Base-by-base conservation (phyloP, 371 early-diverging fungal genomes). In the Fennellomyces sp. region DNA sequence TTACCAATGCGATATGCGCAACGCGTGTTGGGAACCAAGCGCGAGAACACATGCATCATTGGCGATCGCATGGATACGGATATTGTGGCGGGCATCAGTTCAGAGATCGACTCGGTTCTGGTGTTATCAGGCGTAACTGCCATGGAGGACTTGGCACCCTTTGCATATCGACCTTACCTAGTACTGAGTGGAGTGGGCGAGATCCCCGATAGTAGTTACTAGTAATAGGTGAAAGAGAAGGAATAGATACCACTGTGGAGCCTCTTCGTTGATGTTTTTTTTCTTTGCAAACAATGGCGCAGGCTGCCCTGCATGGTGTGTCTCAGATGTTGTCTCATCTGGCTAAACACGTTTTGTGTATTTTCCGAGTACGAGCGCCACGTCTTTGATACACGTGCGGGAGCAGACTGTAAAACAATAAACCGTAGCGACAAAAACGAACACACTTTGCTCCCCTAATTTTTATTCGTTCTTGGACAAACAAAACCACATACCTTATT, bases 41-140 rank as follows among this genome's bases (percentile, higher is more conserved):
- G 77, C 57, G 86, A 86, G 52, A n/a, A n/a, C n/a, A 86, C 84
- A 0, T 86, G 86, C 66, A 86, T 88, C 33, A 80, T 88, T 64
- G 88, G 88, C 61, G 87, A 88, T 63, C 81, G 88, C 52, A 85
- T 88, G 85, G 87, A 88, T 67, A 88, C 87, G 36, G 88, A 88
- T 63, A 72, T 81, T 62, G 71, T 80, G 31, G 84, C 80, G 42
- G 84, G 84, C 65, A 79, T 81, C 50, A 73, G 65, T 35, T 76
- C 81, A 38, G 78, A 84, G 68, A 83, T 88, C 57, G 85, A 88
- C 60, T 78, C 86, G 2, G 86, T 86, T 11, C 72, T 88, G 19
- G 88, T 88, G 13, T 68, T 88, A 39, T 78, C 79, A 35, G 86
- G 88, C 38, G 85, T 88, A 23, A 83, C 86, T 25, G 71, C 74